Base-by-base conservation (phyloP, 306 rosid species). In the Sicyos edulis region DNA sequence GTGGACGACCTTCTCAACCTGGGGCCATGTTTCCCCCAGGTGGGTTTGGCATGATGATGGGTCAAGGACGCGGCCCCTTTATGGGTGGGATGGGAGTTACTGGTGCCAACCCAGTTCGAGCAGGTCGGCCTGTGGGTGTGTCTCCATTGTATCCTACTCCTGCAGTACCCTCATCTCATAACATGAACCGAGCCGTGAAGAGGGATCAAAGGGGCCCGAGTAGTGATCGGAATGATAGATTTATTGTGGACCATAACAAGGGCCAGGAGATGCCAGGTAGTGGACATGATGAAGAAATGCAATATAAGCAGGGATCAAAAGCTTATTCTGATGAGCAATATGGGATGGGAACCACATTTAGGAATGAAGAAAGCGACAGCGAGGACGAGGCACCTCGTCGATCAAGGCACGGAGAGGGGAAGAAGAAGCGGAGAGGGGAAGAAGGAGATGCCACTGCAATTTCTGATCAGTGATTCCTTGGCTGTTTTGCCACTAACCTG, bases 11-110 rank as follows among this genome's bases (percentile, higher is more conserved):
- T 15, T 69, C 91, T 26, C 95, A 87, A 76, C 95, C 97, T 4
- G 99, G 97, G 73, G 86, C 66, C 51, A 73, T 92, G 83, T 95
- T 91, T 77, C 92, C 97, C 0, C 88, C 92, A 42, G 88, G 89
- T 75, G 97, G 95, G 7, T 91, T 83, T 85, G 97, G 96, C 74
- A 93, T 93, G 97, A 93, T 93, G 93, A 93, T 93, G 96, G 92
- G 88, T 72, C 97, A 89, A 19, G 96, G 88, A 40, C 97, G 97
- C 3, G 86, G 80, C 34, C 96, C 96, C 54, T 95, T 87, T 68
- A 95, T 89, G 95, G 97, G 99, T 4, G 98, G 96, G 34, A 88
- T 90, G 90, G 96, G 95, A 57, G 87, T 89, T 75, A 77, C 80
- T 64, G 96, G 98, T 71, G 14, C 85, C 16, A 88, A 87, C 79